Conservation (phyloP, 2,329 filamentous ascomycete genomes). For the Pseudocercospora pini-densiflorae region DNA sequence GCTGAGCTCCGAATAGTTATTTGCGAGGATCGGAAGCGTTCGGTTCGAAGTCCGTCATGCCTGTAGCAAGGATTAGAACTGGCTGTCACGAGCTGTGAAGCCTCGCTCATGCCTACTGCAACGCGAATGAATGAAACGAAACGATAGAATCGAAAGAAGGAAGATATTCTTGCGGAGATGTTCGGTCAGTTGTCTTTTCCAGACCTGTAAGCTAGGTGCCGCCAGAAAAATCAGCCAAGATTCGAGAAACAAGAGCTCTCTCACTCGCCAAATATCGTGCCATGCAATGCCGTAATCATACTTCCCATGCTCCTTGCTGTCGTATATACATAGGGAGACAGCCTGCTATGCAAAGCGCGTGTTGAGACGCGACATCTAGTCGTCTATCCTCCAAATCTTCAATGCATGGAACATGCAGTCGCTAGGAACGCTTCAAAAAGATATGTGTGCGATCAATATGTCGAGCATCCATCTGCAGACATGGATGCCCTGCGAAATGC, state of each 20-base stretch:
- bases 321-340: constrained; percentile 13
- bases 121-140: not conserved
- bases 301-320: constrained; percentile 12
- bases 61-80: not conserved
- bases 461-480: constrained; percentile 17
- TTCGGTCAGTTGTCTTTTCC: not conserved
- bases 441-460: not conserved
- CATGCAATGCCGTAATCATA: constrained; percentile 13
- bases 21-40: not conserved
- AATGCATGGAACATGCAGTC: not conserved
- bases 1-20: not conserved
- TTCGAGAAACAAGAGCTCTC: not conserved
- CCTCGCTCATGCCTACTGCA: not conserved
- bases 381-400: not conserved
- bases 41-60: too few species aligned
- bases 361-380: constrained; percentile 11
- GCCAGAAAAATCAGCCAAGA: not conserved
- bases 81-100: not conserved
- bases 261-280: not conserved
- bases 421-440: constrained; percentile 1
- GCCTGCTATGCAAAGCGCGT: constrained; percentile 20
- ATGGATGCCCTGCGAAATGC: constrained; percentile 44
- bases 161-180: not conserved
- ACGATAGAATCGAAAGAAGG: not conserved
- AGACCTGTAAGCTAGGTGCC: not conserved